Conservation (phyloP, 306 rosid genomes). For the Luffa aegyptiaca region DNA sequence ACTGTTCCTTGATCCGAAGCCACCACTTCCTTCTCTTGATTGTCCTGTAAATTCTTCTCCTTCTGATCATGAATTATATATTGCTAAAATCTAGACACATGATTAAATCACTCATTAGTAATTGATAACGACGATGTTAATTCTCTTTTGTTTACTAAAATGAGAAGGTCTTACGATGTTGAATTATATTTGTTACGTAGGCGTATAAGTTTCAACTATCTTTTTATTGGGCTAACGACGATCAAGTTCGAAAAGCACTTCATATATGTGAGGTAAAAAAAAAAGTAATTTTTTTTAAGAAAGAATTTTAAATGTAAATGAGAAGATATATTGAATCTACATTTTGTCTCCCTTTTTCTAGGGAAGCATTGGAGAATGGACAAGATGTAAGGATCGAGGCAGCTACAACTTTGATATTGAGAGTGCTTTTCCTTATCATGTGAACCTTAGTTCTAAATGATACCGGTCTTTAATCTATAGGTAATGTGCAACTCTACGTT, state of each 20-base stretch:
- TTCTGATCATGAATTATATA: background rate
- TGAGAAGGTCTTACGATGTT: background rate
- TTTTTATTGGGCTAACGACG: constrained; percentile 45
- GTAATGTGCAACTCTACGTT: background rate
- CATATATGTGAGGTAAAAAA: constrained; percentile 31
- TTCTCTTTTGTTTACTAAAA: background rate
- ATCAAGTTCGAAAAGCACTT: constrained; percentile 42
- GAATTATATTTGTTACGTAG: background rate
- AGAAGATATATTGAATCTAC: too few relatives aligned
- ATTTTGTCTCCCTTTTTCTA: background rate
- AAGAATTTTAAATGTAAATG: too few relatives aligned
- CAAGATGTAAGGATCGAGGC: background rate
- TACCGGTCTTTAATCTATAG: background rate
- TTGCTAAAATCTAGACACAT: background rate
- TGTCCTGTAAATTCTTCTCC: background rate
- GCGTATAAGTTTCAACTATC: constrained; percentile 18
- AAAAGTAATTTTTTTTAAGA: too few relatives aligned
- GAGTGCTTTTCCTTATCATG: background rate
- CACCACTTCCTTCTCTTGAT: background rate
- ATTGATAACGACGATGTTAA: background rate
- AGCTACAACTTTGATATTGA: background rate
- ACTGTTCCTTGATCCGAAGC: background rate
- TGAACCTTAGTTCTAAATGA: background rate
- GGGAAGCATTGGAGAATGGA: background rate
- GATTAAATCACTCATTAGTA: too few relatives aligned